phyloP scores from a whole-genome alignment of 257 asterid genomes.

The Nicotiana benthamiana region DNA sequence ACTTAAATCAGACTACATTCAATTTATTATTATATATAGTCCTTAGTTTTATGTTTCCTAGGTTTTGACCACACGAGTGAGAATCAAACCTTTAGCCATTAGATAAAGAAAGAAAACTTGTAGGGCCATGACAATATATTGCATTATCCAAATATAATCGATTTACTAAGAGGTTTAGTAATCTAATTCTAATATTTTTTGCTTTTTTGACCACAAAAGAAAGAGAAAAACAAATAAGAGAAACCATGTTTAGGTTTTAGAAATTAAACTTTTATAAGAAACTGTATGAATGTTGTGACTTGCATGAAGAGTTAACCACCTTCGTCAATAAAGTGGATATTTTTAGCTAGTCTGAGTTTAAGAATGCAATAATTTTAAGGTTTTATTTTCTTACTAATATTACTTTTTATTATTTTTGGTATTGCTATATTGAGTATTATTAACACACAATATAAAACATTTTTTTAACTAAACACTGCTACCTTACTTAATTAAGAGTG shows the following conservation, averaged over 20 bases:
- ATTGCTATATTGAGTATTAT: background rate
- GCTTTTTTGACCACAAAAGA: background rate
- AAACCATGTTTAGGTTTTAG: background rate
- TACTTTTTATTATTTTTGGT: background rate
- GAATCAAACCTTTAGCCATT: background rate
- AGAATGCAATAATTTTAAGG: background rate
- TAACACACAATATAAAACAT: background rate
- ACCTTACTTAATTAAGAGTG: background rate
- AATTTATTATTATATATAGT: background rate
- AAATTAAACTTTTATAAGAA: background rate
- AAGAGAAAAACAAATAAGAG: background rate
- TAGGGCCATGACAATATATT: background rate
- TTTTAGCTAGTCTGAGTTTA: background rate
- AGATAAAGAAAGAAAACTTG: background rate
- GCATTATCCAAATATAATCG: background rate
- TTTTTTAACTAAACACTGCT: background rate
- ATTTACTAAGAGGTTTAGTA: background rate
- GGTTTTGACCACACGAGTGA: conserved; percentile 45
- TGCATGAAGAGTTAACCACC: background rate
- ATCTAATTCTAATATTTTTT: background rate
- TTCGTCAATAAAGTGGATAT: background rate
- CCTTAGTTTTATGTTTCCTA: conserved; percentile 11
- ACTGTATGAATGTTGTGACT: too few relatives aligned
- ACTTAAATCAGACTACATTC: background rate
- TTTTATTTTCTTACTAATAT: background rate